These are phyloP conservation scores for Exophiala sideris DNA, from an alignment of 2,329 filamentous ascomycete genomes.

Conservation along the genomic window DNA sequence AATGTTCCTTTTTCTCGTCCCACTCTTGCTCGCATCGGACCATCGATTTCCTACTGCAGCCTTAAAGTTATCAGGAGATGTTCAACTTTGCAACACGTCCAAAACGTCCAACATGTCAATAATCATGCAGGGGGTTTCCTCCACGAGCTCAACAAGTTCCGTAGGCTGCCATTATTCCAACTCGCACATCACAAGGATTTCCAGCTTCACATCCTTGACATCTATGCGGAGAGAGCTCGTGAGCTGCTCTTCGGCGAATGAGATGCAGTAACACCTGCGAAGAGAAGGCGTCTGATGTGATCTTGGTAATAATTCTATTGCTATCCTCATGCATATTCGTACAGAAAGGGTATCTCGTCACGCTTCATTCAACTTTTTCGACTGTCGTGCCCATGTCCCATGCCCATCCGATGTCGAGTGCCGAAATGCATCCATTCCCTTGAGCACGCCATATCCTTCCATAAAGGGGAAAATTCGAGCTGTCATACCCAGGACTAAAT, in stretches of 20 bases:
- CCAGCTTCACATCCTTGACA: too few relatives aligned
- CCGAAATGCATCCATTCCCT: not conserved
- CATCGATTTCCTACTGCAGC: not conserved
- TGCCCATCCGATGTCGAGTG: not conserved
- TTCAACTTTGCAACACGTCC: constrained; percentile 6
- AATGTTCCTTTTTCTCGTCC: not conserved
- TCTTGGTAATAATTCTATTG: not conserved
- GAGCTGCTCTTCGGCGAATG: too few relatives aligned
- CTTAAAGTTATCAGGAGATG: not conserved
- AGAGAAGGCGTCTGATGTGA: too few relatives aligned
- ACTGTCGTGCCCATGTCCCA: not conserved
- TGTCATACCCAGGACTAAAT: not conserved
- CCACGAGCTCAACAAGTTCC: not conserved
- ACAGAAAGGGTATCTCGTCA: constrained; percentile 13
- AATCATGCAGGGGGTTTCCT: constrained; percentile 6
- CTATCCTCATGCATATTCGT: not conserved
- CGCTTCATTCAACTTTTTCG: constrained; percentile 13
- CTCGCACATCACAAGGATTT: too few relatives aligned
- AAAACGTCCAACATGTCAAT: constrained; percentile 1
- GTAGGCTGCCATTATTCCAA: not conserved
- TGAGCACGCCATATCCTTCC: constrained; percentile 8
- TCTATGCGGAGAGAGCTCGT: too few relatives aligned
- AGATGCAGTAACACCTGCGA: too few relatives aligned
- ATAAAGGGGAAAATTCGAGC: not conserved
- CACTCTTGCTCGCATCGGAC: not conserved